Evolutionary conservation across 805 yeast genomes (phyloP).

Genomic region (Priceomyces medius): DNA sequence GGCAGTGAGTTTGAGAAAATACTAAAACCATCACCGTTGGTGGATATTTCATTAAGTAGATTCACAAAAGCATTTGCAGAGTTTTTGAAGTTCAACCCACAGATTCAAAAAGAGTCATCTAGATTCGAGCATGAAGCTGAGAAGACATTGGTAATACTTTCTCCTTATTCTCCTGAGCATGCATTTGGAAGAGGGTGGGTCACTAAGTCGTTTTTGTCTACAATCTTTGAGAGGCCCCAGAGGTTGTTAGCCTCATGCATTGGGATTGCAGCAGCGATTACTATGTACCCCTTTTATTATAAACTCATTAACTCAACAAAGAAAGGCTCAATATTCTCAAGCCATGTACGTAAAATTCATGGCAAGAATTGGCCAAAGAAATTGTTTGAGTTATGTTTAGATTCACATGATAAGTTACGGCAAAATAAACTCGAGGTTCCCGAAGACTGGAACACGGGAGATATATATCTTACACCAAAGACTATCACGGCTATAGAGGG

Average conservation of each 20-base stretch:
- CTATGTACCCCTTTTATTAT: slow-evolving; percentile 63
- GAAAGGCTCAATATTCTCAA: slow-evolving; percentile 48
- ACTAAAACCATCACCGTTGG: slow-evolving; percentile 33
- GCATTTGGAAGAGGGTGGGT: slow-evolving; percentile 78
- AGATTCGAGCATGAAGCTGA: slow-evolving; percentile 34
- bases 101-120: slow-evolving; percentile 40
- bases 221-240: slow-evolving; percentile 83
- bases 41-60: slow-evolving; percentile 32
- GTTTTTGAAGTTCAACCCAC: slow-evolving; percentile 43
- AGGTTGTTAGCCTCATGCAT: slow-evolving; percentile 72
- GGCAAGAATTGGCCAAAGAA: slow-evolving; percentile 71
- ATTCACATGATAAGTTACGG: slow-evolving; percentile 53
- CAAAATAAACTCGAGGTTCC: slow-evolving; percentile 70
- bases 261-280: slow-evolving; percentile 73
- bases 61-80: slow-evolving; percentile 45
- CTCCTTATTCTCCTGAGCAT: slow-evolving; percentile 71
- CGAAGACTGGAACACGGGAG: slow-evolving; percentile 79
- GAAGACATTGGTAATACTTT: slow-evolving; percentile 58
- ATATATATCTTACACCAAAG: slow-evolving; percentile 66
- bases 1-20: slow-evolving; percentile 27
- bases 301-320: slow-evolving; percentile 47
- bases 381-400: slow-evolving; percentile 56
- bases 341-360: slow-evolving; percentile 69
- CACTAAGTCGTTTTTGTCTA: slow-evolving; percentile 57
- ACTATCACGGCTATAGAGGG: slow-evolving; percentile 75